A percentile compares a stretch with the other conserved stretches of the same genome.
Evolutionary conservation across 768 basidiomycete genomes (phyloP).

Genomic region (Hebeloma cylindrosporum): DNA sequence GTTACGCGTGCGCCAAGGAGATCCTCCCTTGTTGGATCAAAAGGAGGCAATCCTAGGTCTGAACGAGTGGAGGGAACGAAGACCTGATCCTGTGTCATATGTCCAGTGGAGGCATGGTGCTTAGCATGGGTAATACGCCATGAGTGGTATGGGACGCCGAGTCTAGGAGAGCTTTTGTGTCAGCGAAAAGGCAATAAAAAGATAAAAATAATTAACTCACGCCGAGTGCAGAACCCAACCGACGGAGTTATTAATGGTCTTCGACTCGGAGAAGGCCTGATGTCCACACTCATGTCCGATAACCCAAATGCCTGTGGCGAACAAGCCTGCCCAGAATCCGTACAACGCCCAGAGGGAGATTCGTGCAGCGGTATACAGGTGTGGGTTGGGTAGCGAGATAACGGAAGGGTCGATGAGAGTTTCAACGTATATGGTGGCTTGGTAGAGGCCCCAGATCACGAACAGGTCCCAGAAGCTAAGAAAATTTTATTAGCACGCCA

Average conservation of each 20-base stretch:
- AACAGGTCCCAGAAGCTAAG: constrained; percentile 70
- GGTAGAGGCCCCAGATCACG: constrained; percentile 69
- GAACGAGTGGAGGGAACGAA: constrained; percentile 92
- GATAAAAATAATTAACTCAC: constrained; percentile 42
- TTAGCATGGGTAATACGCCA: constrained; percentile 95
- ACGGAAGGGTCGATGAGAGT: constrained; percentile 55
- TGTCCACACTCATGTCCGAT: constrained; percentile 96
- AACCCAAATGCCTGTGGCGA: constrained; percentile 92
- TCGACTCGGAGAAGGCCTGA: constrained; percentile 93
- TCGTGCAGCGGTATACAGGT: constrained; percentile 60
- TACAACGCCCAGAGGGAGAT: constrained; percentile 79
- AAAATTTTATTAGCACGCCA: not conserved
- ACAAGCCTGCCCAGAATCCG: constrained; percentile 79
- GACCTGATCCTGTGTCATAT: constrained; percentile 94
- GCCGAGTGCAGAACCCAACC: constrained; percentile 92
- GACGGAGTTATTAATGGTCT: constrained; percentile 86
- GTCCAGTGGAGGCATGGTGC: constrained; percentile 93
- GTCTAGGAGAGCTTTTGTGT: constrained; percentile 43
- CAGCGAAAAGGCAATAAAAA: constrained; percentile 14
- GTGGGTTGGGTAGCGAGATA: constrained; percentile 57
- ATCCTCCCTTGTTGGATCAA: constrained; percentile 70
- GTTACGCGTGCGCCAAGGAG: constrained; percentile 62
- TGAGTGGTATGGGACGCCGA: constrained; percentile 95
- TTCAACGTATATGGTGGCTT: constrained; percentile 64
- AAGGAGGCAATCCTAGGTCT: constrained; percentile 58